Base-by-base conservation (phyloP, 805 yeast genomes). In the Pichia nakasei region DNA sequence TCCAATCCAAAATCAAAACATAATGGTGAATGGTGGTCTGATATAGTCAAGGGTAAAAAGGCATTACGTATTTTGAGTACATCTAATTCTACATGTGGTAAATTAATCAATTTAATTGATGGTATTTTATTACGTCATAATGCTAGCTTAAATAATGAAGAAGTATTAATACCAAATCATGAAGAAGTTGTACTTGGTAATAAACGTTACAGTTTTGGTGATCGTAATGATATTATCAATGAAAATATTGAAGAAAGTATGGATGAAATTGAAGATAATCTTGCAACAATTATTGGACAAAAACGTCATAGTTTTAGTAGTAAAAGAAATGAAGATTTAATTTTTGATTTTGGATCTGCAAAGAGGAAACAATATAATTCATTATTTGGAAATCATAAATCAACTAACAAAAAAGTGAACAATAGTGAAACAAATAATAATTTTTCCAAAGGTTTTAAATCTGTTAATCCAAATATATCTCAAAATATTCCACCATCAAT, bases 1-100 rank as follows among this genome's bases (percentile, higher is more conserved):
- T 67, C 78, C 9, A 79, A 76, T 43, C 72, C 77, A 6, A 52
- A 54, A 5, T 69, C 76, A 13, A 66, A 69, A 40, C 68, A 70
- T 51, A 65, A 75, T 2, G 42, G 41, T 4, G 58, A 57, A 13
- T 75, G 80, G 80, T 49, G 61, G 48, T 56, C 58, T 12, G 73
- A 69, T 52, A 68, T 75, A 29, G 60, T 63, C 15, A 55, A 59
- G 15, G 69, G 75, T 4, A 73, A 70, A 45, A 57, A 56, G 19
- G 64, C 69, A 1, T 50, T 74, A 43, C 46, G 53, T 2, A 57
- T 58, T 5, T 56, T 73, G 44, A 55, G 73, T 8, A 57, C 62
- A 42, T 68, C 65, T 7, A 74, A 74, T 52, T 61, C 69, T 6
- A 56, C 73, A 27, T 76, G 77, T n/a, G 51, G 57, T 29, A 70